Conservation (phyloP, 2,329 filamentous ascomycete species). For the Aspergillus spinulosporus region DNA sequence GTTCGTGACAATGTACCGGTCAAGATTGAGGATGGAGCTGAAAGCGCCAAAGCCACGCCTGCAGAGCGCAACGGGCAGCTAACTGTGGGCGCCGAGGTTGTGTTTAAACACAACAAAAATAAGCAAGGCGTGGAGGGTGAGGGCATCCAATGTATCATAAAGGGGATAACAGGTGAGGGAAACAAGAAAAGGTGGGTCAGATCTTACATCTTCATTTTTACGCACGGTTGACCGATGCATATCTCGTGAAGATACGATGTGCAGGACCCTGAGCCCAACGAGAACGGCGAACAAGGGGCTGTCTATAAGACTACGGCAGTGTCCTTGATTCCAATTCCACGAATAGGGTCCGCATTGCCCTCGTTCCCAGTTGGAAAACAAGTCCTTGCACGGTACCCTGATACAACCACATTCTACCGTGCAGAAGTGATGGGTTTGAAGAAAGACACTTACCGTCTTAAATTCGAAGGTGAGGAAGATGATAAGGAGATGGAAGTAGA, state of each 20-base stretch:
- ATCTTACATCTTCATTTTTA: slow-evolving; percentile 6
- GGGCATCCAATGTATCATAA: slow-evolving; percentile 74
- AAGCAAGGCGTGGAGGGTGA: slow-evolving; percentile 53
- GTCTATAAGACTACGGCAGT: slow-evolving; percentile 69
- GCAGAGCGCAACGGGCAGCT: slow-evolving; percentile 48
- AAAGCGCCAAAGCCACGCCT: slow-evolving; percentile 44
- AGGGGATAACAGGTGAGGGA: slow-evolving; percentile 71
- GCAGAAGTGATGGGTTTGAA: slow-evolving; percentile 74
- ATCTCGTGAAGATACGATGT: slow-evolving; percentile 65
- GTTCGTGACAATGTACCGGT: slow-evolving; percentile 38
- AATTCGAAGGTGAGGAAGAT: slow-evolving; percentile 76
- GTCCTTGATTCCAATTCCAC: slow-evolving; percentile 75
- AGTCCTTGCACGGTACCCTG: slow-evolving; percentile 76
- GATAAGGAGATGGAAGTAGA: slow-evolving; percentile 75
- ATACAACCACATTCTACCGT: slow-evolving; percentile 83
- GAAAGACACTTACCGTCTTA: slow-evolving; percentile 56
- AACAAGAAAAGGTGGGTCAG: slow-evolving; percentile 60
- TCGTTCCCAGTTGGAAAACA: slow-evolving; percentile 66
- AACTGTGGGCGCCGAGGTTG: slow-evolving; percentile 50
- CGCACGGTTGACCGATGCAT: slow-evolving; percentile 19
- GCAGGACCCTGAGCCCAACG: slow-evolving; percentile 75
- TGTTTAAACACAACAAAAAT: slow-evolving; percentile 54
- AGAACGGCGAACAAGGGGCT: slow-evolving; percentile 61
- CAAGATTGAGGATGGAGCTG: slow-evolving; percentile 46
- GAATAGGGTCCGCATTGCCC: slow-evolving; percentile 59